A percentile compares a stretch with the other conserved stretches of the same genome.
Conservation (phyloP, 345 rosid genomes). For the Limnanthes douglasii region DNA sequence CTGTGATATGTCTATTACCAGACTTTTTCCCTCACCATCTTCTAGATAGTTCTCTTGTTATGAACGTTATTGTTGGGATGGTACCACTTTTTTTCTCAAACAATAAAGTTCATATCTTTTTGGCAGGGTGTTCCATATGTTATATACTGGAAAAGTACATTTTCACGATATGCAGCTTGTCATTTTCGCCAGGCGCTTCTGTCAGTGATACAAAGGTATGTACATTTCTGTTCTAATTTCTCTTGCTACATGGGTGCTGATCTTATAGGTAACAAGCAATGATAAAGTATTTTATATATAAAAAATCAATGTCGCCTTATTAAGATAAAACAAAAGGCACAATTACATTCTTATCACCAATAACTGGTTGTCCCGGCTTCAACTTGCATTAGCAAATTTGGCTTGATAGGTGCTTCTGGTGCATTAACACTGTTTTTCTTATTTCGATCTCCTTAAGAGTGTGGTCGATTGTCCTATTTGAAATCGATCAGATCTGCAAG, state of each 20-base stretch:
- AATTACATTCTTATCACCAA: neutral
- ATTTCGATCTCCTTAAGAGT: too few species aligned
- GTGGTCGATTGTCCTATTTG: too few species aligned
- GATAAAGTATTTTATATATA: conserved; percentile 4
- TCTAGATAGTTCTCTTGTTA: neutral
- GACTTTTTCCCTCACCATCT: neutral
- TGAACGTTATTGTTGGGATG: neutral
- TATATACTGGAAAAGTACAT: conserved; percentile 56
- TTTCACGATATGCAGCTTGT: conserved; percentile 51
- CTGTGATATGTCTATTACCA: conserved; percentile 8
- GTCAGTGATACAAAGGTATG: conserved; percentile 72
- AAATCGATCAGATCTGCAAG: too few species aligned
- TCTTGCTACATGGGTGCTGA: neutral
- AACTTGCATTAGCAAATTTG: too few species aligned
- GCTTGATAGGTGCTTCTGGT: too few species aligned
- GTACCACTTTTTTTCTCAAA: conserved; percentile 1
- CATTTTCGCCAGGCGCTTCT: conserved; percentile 85
- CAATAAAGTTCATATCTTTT: too few species aligned
- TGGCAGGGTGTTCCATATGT: conserved; percentile 83
- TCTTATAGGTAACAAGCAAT: too few species aligned
- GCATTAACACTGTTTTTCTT: too few species aligned
- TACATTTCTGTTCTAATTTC: conserved; percentile 2
- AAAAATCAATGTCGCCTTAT: neutral
- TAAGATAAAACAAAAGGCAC: neutral
- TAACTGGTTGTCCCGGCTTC: neutral